Percentiles rank a stretch among this genome's conserved stretches.
These are phyloP conservation scores for Bipolaris gigantea DNA, from an alignment of 2,329 filamentous ascomycete species.

Conservation along the genomic window DNA sequence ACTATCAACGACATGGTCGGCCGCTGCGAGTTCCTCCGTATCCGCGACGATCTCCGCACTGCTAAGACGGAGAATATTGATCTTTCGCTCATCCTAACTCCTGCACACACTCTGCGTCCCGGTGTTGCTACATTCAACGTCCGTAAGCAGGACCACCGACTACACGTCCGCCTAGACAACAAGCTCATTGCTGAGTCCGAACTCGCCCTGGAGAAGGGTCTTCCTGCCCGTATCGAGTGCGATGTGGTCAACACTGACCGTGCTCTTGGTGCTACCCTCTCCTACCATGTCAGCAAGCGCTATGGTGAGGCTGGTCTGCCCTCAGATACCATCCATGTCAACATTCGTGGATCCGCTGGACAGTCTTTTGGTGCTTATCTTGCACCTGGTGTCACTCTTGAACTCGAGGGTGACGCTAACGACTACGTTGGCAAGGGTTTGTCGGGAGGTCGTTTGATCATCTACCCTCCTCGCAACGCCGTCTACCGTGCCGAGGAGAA, in stretches of 20 bases:
- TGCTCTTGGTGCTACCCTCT: constrained; percentile 88
- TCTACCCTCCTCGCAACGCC: constrained; percentile 87
- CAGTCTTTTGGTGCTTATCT: constrained; percentile 96
- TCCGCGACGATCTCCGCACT: constrained; percentile 84
- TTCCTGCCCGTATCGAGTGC: constrained; percentile 90
- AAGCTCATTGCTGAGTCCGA: constrained; percentile 96
- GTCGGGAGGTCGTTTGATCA: constrained; percentile 87
- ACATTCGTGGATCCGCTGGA: constrained; percentile 93
- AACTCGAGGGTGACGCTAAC: constrained; percentile 93
- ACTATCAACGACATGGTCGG: constrained; percentile 98
- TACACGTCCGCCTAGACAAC: constrained; percentile 92
- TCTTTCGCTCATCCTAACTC: constrained; percentile 86
- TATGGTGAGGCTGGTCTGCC: constrained; percentile 89
- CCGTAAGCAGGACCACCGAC: constrained; percentile 93
- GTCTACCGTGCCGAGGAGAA: constrained; percentile 98
- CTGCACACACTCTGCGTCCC: constrained; percentile 91
- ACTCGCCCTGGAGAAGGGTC: constrained; percentile 88
- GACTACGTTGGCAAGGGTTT: constrained; percentile 97
- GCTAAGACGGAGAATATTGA: constrained; percentile 93
- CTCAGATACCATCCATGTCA: constrained; percentile 91
- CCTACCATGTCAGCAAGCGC: constrained; percentile 91
- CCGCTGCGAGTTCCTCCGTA: constrained; percentile 80
- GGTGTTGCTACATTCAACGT: constrained; percentile 97
- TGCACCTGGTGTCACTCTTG: constrained; percentile 88
- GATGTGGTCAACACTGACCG: constrained; percentile 97